Percentiles rank a stretch among this genome's conserved stretches.
Evolutionary conservation across 352 stramenopile genomes (phyloP).

Genomic region (Pythium dissotocum): DNA sequence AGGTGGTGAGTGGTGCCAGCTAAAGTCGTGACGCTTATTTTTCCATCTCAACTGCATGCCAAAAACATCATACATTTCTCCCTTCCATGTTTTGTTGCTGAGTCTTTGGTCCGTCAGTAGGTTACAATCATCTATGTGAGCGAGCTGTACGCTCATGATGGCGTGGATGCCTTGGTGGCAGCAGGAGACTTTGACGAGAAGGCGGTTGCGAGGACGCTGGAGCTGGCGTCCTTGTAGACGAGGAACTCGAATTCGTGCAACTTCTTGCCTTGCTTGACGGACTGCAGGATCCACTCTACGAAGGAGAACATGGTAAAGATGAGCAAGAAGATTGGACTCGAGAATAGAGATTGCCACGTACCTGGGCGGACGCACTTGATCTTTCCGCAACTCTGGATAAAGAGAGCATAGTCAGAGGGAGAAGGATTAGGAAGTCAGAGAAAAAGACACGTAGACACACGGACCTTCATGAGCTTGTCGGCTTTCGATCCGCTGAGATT

Average conservation of each 20-base stretch:
- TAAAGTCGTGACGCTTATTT: slow-evolving; percentile 36
- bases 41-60: slow-evolving; percentile 28
- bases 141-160: neutral
- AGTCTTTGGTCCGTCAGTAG: too few relatives aligned
- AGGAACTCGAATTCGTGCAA: slow-evolving; percentile 70
- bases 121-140: too few relatives aligned
- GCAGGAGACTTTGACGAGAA: slow-evolving; percentile 4
- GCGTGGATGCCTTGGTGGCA: neutral
- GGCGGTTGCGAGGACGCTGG: slow-evolving; percentile 6
- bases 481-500: slow-evolving; percentile 79
- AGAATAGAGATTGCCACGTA: slow-evolving; percentile 20
- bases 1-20: slow-evolving; percentile 6
- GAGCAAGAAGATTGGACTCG: neutral
- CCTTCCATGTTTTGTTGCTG: neutral
- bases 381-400: slow-evolving; percentile 44
- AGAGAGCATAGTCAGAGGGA: too few relatives aligned
- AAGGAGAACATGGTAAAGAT: neutral
- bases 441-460: neutral
- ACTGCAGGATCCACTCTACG: slow-evolving; percentile 82
- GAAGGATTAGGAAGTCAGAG: neutral
- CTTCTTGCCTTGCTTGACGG: slow-evolving; percentile 61
- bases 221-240: slow-evolving; percentile 60
- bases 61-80: slow-evolving; percentile 23
- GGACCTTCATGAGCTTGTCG: slow-evolving; percentile 71
- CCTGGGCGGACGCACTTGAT: slow-evolving; percentile 70